Base-by-base conservation (phyloP, 352 stramenopile species). In the Phytopythium delawarense region DNA sequence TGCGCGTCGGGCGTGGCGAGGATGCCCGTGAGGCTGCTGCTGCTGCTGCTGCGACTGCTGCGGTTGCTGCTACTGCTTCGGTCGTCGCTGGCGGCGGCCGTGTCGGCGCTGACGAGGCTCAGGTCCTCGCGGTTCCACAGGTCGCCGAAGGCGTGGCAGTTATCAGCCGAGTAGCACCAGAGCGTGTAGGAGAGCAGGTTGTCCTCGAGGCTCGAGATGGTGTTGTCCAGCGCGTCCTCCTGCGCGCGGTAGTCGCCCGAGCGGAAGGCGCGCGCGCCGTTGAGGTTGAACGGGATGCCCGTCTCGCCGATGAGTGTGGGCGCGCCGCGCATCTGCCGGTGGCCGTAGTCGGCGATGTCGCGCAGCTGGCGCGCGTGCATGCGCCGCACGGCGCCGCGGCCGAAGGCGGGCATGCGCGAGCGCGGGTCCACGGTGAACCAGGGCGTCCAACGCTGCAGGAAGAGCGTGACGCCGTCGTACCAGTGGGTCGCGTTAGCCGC, bases 401-500 rank as follows among this genome's bases (percentile, higher is more conserved):
- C 88, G 59, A 96, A 91, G 3, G 83, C 84, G 13, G 84, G 84
- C 21, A 70, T 59, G 57, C 84, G 87, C 9, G 78, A 90, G 7
- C 67, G 61, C 11, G 82, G 74, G 40, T 96, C 87, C 2, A 95
- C 76, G 0, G 78, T 86, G 55, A 96, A 92, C 62, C 83, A 92
- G 18, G 86, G 70, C 11, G 74, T 61, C 80, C 82, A 94, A 1
- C 60, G 63, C 23, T 78, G 83, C 20, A 94, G 49, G 54, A 97
- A 96, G 8, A 98, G 70, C 59, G 89, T 97, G 18, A 94, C 76
- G 12, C 84, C 87, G 65, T 98, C 90, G 67, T 97, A 98, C 87
- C 88, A 97, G 66, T 98, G 91, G 12, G 79, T 94, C 6, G 85
- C 87, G 45, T 94, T 94, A n/a, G 92, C 76, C 0, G 81, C 83